Base-by-base conservation (phyloP, 176 grass and related monocot genomes). In the Oryza nivara region DNA sequence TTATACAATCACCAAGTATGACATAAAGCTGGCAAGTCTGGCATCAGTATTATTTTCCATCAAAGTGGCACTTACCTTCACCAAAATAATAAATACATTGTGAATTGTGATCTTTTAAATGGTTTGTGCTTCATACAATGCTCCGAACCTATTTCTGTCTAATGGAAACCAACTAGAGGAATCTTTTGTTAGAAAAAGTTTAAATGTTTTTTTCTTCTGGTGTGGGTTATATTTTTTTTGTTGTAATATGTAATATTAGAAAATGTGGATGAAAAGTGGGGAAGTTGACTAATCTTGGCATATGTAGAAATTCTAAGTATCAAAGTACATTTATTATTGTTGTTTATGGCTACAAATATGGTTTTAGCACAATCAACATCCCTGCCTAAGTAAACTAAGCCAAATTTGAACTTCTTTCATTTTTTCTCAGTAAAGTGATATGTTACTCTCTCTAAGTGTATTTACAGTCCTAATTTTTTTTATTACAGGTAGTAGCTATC, bases 401-500 rank as follows among this genome's bases (percentile, higher is more conserved):
- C 45, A 77, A 67, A 44, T 85, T 77, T 35, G 38, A 22, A 36
- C 32, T 72, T 43, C 67, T 70, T 35, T 48, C 60, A 78, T 72
- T 66, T 73, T 90, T 82, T 40, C 9, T 67, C 9, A 13, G 35
- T 52, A 73, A 19, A 78, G 58, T 78, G 67, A n/a, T 86, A n/a
- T 56, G 52, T 82, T 43, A 10, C 56, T 58, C 60, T 68, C 71
- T 48, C 30, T 46, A 41, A 70, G 12, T 67, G 14, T 86, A 58
- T 56, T 79, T 82, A 19, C 82, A 82, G 73, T 83, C 25, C 49
- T 83, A 30, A 73, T 68, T 72, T 4, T 4, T 4, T 77, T 88
- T 84, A 54, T n/a, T 90, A 65, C 83, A 98, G 95, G 92, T 78
- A 90, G 69, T 93, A 98, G 82, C 51, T 98, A 98, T 79, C 90